Evolutionary conservation across 768 basidiomycete species (phyloP), one percentile per base, ranked within the genome.

Genomic region (Mycena indigotica): DNA sequence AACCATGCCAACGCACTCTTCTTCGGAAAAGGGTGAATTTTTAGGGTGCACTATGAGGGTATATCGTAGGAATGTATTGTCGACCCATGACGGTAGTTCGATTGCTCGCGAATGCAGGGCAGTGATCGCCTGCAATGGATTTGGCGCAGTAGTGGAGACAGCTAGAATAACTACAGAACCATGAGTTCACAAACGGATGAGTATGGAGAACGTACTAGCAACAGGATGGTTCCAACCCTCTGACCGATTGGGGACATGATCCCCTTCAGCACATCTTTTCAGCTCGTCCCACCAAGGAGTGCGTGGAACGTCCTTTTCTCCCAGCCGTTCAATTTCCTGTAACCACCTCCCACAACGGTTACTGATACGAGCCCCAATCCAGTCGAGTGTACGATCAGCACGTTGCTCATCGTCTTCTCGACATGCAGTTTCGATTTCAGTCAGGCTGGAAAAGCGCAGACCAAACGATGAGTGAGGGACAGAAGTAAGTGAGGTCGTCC

Each of bases 261-360:
- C 90, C 0, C 89, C 90, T 67, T 93, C 88, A 1, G 81, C 79
- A 69, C 92, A 94, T 12, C 84, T 79, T 64, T 80, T 78, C 35
- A 94, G 78, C 68, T 94, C 92, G 61, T 91, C 88, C 92, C 92
- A 94, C 92, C 92, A 94, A 1, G 91, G 91, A 10, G 89, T 84
- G 50, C 82, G 75, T 41, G 74, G 53, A 1, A 65, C 48, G 39
- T 80, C 73, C 32, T 70, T 73, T 44, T 79, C 77, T 12, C 73
- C 74, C 3, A 72, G 57, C 28, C 71, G 76, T 57, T 89, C 84
- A 41, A 86, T 67, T 65, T 89, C 84, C 39, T 85, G 83, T 28
- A 90, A 79, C 92, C 92, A 94, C 67, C 78, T 82, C 6, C 79
- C 71, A 57, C 85, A 86, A 55, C 84, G 79, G 59, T 77, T 79